Conservation (phyloP, 306 rosid species). For the Quercus berberidifolia region DNA sequence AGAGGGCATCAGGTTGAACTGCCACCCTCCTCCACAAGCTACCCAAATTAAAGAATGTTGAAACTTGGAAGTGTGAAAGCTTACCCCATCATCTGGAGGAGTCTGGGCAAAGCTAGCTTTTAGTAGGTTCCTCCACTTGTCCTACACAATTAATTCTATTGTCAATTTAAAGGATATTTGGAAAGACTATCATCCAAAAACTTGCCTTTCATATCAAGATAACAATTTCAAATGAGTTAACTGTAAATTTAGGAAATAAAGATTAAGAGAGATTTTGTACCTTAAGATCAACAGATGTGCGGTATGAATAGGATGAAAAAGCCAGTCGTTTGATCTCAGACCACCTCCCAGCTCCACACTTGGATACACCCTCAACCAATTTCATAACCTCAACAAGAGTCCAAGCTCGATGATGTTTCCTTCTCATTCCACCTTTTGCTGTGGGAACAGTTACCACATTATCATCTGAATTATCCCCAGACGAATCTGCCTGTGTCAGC, state of each 20-base stretch:
- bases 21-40: conserved; percentile 7
- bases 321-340: conserved; percentile 93
- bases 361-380: conserved; percentile 86
- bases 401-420: conserved; percentile 98
- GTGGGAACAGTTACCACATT: conserved; percentile 49
- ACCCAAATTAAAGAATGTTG: neutral
- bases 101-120: conserved; percentile 79
- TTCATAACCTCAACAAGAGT: conserved; percentile 84
- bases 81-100: conserved; percentile 82
- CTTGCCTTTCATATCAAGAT: neutral
- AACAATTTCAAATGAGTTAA: neutral
- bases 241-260: neutral
- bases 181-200: neutral
- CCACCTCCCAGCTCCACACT: conserved; percentile 96
- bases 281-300: conserved; percentile 99
- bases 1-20: conserved; percentile 1
- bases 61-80: conserved; percentile 3
- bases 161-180: conserved; percentile 6
- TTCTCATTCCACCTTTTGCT: conserved; percentile 82
- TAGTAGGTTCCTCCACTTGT: conserved; percentile 97
- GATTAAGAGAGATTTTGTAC: conserved; percentile 27
- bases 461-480: conserved; percentile 49
- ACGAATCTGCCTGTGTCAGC: conserved; percentile 39
- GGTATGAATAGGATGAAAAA: conserved; percentile 77
- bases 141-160: conserved; percentile 50